phyloP scores from a whole-genome alignment of 169 alveolate genomes.

The Cryptosporidium felis region DNA sequence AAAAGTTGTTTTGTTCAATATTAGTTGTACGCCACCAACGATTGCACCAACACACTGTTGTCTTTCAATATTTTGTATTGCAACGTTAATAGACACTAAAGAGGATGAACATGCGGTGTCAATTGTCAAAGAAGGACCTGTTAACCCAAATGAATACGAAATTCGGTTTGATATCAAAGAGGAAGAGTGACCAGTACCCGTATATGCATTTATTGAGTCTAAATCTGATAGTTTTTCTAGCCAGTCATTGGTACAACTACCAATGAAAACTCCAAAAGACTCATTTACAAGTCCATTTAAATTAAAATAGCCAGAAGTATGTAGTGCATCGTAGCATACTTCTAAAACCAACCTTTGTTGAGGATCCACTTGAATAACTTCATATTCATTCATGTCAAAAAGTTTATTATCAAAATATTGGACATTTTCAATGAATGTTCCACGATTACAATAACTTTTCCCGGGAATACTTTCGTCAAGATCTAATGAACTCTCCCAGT shows the following conservation, averaged over 20 bases:
- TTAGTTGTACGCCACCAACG: slow-evolving; percentile 76
- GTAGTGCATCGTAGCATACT: slow-evolving; percentile 75
- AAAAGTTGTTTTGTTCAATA: slow-evolving; percentile 71
- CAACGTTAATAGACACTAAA: slow-evolving; percentile 38
- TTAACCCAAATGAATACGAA: slow-evolving; percentile 48
- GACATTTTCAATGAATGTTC: slow-evolving; percentile 72
- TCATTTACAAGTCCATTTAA: slow-evolving; percentile 29
- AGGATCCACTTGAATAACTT: slow-evolving; percentile 80
- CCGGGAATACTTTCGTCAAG: slow-evolving; percentile 8
- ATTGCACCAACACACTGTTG: slow-evolving; percentile 62
- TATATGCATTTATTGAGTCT: slow-evolving; percentile 61
- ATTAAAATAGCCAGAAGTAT: slow-evolving; percentile 66
- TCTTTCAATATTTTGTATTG: slow-evolving; percentile 47
- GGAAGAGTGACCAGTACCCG: slow-evolving; percentile 76
- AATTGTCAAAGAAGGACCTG: slow-evolving; percentile 57
- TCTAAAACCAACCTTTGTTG: slow-evolving; percentile 82
- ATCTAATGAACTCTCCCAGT: slow-evolving; percentile 22
- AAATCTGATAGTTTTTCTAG: slow-evolving; percentile 58
- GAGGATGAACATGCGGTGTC: slow-evolving; percentile 70
- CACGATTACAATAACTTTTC: slow-evolving; percentile 61
- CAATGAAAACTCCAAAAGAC: slow-evolving; percentile 77
- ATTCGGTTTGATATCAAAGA: slow-evolving; percentile 67
- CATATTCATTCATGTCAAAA: slow-evolving; percentile 54
- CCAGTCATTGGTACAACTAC: slow-evolving; percentile 79
- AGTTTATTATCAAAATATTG: slow-evolving; percentile 72